phyloP scores from a whole-genome alignment of 73 alveolate genomes.

The Blepharisma japonicum region DNA sequence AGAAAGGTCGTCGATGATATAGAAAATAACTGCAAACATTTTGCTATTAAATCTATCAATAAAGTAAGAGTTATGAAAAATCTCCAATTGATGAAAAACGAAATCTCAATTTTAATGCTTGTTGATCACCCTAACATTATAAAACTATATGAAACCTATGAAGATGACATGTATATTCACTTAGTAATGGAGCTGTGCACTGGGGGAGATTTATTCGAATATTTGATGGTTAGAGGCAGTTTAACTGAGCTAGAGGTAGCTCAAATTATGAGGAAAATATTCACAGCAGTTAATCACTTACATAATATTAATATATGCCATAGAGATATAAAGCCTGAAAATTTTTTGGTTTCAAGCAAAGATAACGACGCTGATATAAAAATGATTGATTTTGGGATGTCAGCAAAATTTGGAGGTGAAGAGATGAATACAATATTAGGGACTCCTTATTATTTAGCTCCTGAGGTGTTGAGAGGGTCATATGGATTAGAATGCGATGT shows the following conservation, averaged over 20 bases:
- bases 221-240: too few relatives aligned
- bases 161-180: conserved; percentile 73
- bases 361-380: conserved; percentile 27
- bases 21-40: not conserved
- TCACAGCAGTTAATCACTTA: conserved; percentile 58
- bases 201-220: conserved; percentile 24
- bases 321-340: conserved; percentile 70
- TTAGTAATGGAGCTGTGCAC: conserved; percentile 31
- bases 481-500: conserved; percentile 33
- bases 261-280: conserved; percentile 27
- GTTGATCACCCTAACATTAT: conserved; percentile 88
- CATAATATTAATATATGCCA: conserved; percentile 60
- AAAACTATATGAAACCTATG: conserved; percentile 84
- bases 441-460: conserved; percentile 33
- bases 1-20: not conserved
- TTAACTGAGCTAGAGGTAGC: too few relatives aligned
- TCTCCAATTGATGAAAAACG: conserved; percentile 64
- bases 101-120: conserved; percentile 69
- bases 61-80: conserved; percentile 43
- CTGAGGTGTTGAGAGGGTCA: conserved; percentile 36
- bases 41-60: conserved; percentile 30
- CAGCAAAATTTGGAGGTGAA: conserved; percentile 12
- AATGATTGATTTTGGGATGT: conserved; percentile 27
- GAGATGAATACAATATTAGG: conserved; percentile 33
- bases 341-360: conserved; percentile 43